Conservation (phyloP, 805 yeast species). For the Lipomyces chichibuensis region DNA sequence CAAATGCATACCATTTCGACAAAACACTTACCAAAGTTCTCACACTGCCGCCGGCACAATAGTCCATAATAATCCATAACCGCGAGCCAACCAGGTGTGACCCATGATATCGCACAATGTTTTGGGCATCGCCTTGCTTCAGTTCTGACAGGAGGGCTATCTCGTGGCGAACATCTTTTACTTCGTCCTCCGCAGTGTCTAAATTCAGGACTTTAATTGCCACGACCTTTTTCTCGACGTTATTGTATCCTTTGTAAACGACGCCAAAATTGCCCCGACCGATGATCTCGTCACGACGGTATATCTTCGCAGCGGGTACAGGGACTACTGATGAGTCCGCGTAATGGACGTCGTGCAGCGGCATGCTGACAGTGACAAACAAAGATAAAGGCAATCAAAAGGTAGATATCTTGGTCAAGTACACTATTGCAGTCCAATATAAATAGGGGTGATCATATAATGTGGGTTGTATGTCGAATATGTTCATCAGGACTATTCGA, state of each 20-base stretch:
- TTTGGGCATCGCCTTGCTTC: slow-evolving; percentile 70
- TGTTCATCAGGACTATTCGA: too few relatives aligned
- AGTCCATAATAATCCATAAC: slow-evolving; percentile 96
- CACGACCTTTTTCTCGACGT: slow-evolving; percentile 69
- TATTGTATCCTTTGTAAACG: slow-evolving; percentile 76
- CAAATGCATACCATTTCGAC: slow-evolving; percentile 9
- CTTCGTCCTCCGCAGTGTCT: slow-evolving; percentile 93
- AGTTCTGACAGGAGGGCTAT: slow-evolving; percentile 81
- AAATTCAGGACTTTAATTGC: slow-evolving; percentile 92
- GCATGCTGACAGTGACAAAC: not conserved
- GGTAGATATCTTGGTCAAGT: not conserved
- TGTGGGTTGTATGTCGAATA: too few relatives aligned
- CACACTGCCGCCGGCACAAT: slow-evolving; percentile 94
- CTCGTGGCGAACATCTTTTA: slow-evolving; percentile 91
- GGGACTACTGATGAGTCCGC: not conserved
- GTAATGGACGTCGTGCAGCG: not conserved
- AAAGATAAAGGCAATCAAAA: not conserved
- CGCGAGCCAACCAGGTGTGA: slow-evolving; percentile 85
- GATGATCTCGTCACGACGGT: slow-evolving; percentile 83
- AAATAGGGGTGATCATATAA: too few relatives aligned
- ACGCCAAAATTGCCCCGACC: slow-evolving; percentile 98
- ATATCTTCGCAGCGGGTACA: slow-evolving; percentile 39
- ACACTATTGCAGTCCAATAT: not conserved
- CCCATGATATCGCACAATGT: slow-evolving; percentile 90
- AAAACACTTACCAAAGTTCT: slow-evolving; percentile 60